phyloP scores from a whole-genome alignment of 257 asterid species.

The Plectranthus barbatus region DNA sequence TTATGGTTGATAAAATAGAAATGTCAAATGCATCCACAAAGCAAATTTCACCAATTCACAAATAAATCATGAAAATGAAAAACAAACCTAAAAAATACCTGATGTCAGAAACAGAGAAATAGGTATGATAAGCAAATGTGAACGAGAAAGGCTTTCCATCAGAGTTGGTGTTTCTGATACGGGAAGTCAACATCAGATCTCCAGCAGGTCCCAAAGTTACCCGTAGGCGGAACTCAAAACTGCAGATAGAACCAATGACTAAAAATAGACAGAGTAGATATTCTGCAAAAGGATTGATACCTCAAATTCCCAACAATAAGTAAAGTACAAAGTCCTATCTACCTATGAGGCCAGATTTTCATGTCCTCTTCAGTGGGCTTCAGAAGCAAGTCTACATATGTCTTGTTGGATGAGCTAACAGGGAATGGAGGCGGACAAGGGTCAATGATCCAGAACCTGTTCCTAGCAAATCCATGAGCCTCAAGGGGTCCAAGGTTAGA shows the following conservation, averaged over 20 bases:
- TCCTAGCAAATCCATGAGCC: conserved; percentile 91
- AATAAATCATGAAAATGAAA: not conserved
- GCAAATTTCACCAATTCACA: not conserved
- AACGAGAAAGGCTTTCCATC: conserved; percentile 88
- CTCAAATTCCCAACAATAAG: not conserved
- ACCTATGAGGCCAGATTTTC: conserved; percentile 89
- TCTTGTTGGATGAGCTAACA: conserved; percentile 43
- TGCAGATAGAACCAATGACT: conserved; percentile 10
- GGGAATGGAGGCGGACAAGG: conserved; percentile 70
- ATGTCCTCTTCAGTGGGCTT: conserved; percentile 76
- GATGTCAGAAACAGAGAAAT: conserved; percentile 86
- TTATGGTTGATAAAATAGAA: too few relatives aligned
- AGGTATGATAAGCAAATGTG: conserved; percentile 90
- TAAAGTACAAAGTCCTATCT: conserved; percentile 4
- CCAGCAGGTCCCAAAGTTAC: conserved; percentile 74
- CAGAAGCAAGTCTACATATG: conserved; percentile 75
- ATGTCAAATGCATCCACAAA: not conserved
- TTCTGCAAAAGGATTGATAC: not conserved
- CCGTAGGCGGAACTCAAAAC: conserved; percentile 91
- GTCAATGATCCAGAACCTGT: conserved; percentile 81
- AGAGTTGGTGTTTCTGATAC: conserved; percentile 70
- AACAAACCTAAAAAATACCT: conserved; percentile 38
- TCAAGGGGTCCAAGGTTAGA: conserved; percentile 67
- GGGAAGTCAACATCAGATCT: conserved; percentile 82
- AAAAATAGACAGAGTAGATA: not conserved